A percentile compares a stretch with the other conserved stretches of the same genome.
Conservation (phyloP, 768 basidiomycete species). For the Rhodotorula kratochvilovae region DNA sequence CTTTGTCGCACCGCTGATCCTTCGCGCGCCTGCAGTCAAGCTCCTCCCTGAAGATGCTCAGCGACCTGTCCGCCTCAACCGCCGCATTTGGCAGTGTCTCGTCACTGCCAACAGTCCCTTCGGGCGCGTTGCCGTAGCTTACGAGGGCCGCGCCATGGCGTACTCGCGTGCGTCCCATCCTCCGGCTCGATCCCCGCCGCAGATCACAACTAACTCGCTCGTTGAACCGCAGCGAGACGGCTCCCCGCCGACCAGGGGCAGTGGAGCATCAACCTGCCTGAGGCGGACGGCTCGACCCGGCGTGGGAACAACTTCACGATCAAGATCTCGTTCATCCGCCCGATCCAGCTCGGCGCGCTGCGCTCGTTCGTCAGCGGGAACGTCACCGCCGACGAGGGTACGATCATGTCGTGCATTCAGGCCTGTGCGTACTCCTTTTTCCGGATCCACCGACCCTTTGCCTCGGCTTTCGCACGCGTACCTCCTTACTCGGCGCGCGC, state of each 20-base stretch:
- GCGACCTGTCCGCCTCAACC: constrained; percentile 11
- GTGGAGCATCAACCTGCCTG: constrained; percentile 9
- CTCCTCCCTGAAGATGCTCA: background rate
- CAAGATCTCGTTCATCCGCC: constrained; percentile 3
- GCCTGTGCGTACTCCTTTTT: background rate
- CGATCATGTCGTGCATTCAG: constrained; percentile 4
- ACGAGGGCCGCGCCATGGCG: constrained; percentile 10
- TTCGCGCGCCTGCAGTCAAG: constrained; percentile 5
- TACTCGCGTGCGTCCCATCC: constrained; percentile 11
- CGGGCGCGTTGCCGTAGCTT: background rate
- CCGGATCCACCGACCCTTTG: no score
- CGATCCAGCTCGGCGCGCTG: constrained; percentile 9
- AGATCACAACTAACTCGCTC: no score
- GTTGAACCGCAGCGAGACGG: no score
- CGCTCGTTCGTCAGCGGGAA: background rate
- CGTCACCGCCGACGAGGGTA: background rate
- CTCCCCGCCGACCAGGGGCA: background rate
- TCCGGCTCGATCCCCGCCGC: no score
- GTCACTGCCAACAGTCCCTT: background rate
- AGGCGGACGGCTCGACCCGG: background rate
- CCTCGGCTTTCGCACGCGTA: no score
- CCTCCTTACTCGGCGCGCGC: no score
- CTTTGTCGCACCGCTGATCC: background rate
- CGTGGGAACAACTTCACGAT: constrained; percentile 10
- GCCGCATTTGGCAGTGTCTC: constrained; percentile 1